Percentiles rank a stretch among this genome's conserved stretches.
Conservation (phyloP, 805 yeast genomes). For the Wickerhamiella slavikovae region DNA sequence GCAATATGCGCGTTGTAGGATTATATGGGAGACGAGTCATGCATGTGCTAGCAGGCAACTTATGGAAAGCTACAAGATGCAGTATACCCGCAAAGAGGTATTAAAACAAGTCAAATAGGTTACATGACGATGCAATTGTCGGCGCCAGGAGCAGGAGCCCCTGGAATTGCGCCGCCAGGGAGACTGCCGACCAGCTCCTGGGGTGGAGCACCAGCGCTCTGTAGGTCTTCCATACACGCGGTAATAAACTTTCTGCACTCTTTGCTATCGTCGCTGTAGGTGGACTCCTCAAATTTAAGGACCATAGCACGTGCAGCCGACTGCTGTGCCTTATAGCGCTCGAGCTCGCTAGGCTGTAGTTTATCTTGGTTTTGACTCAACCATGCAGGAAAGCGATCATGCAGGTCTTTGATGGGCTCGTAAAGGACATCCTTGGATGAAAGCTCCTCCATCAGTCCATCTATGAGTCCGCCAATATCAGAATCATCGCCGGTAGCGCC, state of each 20-base stretch:
- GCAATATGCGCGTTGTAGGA: too few species aligned
- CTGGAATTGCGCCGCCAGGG: slow-evolving; percentile 24
- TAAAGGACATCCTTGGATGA: slow-evolving; percentile 70
- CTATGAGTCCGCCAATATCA: slow-evolving; percentile 41
- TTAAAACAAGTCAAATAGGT: too few species aligned
- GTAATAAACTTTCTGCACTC: slow-evolving; percentile 31
- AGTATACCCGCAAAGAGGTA: too few species aligned
- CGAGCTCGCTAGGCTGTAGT: slow-evolving; percentile 27
- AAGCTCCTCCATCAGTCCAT: slow-evolving; percentile 61
- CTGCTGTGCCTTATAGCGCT: slow-evolving; percentile 40
- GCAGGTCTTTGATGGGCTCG: slow-evolving; percentile 71
- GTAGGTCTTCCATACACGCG: slow-evolving; percentile 34
- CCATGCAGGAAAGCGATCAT: slow-evolving; percentile 53
- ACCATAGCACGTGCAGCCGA: slow-evolving; percentile 40
- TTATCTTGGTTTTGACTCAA: slow-evolving; percentile 28
- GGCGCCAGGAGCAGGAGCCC: slow-evolving; percentile 6
- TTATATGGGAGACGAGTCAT: too few species aligned
- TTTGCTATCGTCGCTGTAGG: slow-evolving; percentile 31
- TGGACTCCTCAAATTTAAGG: slow-evolving; percentile 40
- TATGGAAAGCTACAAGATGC: too few species aligned
- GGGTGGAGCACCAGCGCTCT: slow-evolving; percentile 67
- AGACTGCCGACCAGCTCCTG: slow-evolving; percentile 44
- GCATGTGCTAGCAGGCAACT: too few species aligned
- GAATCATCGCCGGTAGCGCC: slow-evolving; percentile 21
- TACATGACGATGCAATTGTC: neutral